Conservation (phyloP, 2,329 filamentous ascomycete genomes). For the Ophiostoma novo-ulmi region DNA sequence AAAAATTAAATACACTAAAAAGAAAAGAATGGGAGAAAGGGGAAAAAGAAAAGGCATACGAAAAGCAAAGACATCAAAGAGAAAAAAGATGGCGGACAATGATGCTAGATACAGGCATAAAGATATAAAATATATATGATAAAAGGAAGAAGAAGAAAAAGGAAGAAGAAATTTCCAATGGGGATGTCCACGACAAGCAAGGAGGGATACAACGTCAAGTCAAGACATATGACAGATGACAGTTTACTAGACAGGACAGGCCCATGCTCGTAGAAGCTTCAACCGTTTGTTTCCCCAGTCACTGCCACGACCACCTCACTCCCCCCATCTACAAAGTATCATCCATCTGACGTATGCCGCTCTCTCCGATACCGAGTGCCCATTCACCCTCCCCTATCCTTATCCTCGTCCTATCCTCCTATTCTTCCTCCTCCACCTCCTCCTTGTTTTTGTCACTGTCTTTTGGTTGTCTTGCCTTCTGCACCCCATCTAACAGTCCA, state of each 20-base stretch:
- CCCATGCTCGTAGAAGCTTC: not conserved
- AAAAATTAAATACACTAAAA: not conserved
- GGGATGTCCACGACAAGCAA: not conserved
- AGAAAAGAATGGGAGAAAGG: not conserved
- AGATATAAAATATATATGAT: not conserved
- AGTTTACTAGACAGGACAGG: not conserved
- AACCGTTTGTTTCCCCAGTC: not conserved
- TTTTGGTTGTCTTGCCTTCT: not conserved
- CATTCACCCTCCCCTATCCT: not conserved
- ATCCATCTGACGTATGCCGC: not conserved
- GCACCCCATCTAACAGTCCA: conserved; percentile 4
- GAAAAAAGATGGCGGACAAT: not conserved
- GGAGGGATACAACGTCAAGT: not conserved
- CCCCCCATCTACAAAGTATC: not conserved
- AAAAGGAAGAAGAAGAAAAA: not conserved
- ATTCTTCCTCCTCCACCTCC: not conserved
- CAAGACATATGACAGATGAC: not conserved
- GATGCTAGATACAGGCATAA: not conserved
- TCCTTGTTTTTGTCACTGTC: not conserved
- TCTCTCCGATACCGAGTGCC: conserved; percentile 3
- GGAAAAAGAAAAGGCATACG: not conserved
- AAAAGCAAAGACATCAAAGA: not conserved
- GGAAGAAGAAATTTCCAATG: not conserved
- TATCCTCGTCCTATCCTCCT: not conserved
- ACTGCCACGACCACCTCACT: not conserved